A percentile compares a stretch with the other conserved stretches of the same genome.
Evolutionary conservation across 192 early-diverging fungal species (phyloP).

Genomic region (Chytriomyces hyalinus): DNA sequence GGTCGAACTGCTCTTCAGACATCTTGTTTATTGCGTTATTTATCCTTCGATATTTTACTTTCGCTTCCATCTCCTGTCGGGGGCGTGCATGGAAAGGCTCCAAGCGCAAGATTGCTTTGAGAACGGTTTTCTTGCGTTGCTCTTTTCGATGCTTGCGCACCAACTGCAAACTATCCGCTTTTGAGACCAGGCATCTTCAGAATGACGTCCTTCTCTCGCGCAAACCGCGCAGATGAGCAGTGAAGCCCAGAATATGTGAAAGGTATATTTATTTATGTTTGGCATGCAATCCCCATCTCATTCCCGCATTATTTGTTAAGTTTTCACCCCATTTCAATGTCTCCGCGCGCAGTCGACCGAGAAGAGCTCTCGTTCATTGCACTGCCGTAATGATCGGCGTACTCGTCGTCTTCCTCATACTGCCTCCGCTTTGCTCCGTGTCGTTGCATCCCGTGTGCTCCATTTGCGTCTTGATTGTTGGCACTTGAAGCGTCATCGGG

Average conservation of each 20-base stretch:
- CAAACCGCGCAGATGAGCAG: too few relatives aligned
- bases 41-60: neutral
- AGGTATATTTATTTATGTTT: too few relatives aligned
- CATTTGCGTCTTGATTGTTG: neutral
- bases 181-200: neutral
- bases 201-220: too few relatives aligned
- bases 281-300: too few relatives aligned
- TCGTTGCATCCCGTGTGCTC: neutral
- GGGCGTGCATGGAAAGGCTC: conserved; percentile 15
- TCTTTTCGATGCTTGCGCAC: conserved; percentile 18
- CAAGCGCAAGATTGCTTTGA: conserved; percentile 25
- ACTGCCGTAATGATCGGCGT: conserved; percentile 18
- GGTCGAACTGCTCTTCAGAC: conserved; percentile 66
- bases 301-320: too few relatives aligned
- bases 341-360: neutral
- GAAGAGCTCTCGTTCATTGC: neutral
- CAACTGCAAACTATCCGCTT: neutral
- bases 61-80: conserved; percentile 9
- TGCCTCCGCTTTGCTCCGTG: conserved; percentile 29
- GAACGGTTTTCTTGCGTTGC: conserved; percentile 9
- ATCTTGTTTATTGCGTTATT: neutral
- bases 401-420: conserved; percentile 20
- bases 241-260: too few relatives aligned
- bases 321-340: neutral
- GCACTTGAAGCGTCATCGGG: neutral